These are phyloP conservation scores for Candida jianshihensis DNA, from an alignment of 805 yeast species.

Conservation along the genomic window DNA sequence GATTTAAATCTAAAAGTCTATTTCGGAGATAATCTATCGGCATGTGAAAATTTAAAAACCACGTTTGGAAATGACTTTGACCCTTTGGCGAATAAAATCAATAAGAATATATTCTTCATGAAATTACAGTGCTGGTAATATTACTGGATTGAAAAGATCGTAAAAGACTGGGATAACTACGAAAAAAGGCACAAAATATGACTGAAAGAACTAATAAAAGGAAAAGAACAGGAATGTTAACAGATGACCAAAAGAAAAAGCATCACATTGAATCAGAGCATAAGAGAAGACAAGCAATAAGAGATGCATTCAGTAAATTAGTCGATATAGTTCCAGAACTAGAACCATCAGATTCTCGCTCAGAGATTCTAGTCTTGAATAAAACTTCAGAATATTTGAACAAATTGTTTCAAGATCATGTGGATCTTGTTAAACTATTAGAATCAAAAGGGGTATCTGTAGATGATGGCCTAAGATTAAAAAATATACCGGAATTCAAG, in stretches of 20 bases:
- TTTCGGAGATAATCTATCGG: too few species aligned
- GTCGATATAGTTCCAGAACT: conserved; percentile 73
- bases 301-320: conserved; percentile 73
- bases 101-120: too few species aligned
- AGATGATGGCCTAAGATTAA: conserved; percentile 3
- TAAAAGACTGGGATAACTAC: too few species aligned
- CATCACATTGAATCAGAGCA: conserved; percentile 84
- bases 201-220: conserved; percentile 6
- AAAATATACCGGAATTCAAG: conserved; percentile 1
- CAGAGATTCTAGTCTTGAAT: conserved; percentile 69
- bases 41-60: too few species aligned
- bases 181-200: not conserved
- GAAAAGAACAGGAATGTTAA: conserved; percentile 17
- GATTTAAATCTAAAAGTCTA: too few species aligned
- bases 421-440: conserved; percentile 35
- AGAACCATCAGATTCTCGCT: conserved; percentile 61
- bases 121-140: too few species aligned
- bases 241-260: conserved; percentile 40
- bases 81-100: too few species aligned
- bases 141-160: too few species aligned
- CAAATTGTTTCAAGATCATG: conserved; percentile 43
- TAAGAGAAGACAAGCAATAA: conserved; percentile 76
- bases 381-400: conserved; percentile 54
- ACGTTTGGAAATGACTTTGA: too few species aligned
- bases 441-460: conserved; percentile 25